Conservation (phyloP, 805 yeast species). For the Nakazawaea pomicola region DNA sequence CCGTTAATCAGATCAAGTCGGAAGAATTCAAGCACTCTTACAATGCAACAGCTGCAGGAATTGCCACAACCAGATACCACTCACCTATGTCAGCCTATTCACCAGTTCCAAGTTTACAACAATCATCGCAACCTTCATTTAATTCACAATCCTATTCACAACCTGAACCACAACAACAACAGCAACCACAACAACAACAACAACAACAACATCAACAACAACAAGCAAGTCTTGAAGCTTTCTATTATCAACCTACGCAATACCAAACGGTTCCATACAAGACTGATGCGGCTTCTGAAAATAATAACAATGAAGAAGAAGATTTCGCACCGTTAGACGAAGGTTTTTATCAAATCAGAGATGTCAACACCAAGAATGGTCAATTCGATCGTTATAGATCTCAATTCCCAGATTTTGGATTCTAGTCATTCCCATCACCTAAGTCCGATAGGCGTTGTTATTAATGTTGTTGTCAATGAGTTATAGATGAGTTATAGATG, state of each 20-base stretch:
- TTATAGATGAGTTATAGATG: too few species aligned
- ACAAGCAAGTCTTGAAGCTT: constrained; percentile 12
- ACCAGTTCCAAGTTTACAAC: constrained; percentile 19
- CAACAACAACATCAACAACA: constrained; percentile 12
- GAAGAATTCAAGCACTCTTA: background rate
- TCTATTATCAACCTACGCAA: constrained; percentile 12
- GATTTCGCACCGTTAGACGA: constrained; percentile 12
- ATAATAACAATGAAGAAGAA: background rate
- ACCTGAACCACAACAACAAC: constrained; percentile 2
- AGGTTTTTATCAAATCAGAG: constrained; percentile 11
- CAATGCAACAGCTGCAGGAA: background rate
- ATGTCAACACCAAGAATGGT: background rate
- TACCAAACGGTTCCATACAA: constrained; percentile 4
- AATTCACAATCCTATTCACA: too few species aligned
- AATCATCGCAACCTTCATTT: too few species aligned
- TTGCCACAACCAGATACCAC: background rate
- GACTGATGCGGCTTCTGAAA: background rate
- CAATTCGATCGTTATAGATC: constrained; percentile 1
- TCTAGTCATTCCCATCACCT: too few species aligned
- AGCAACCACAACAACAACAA: constrained; percentile 8
- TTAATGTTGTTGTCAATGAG: too few species aligned
- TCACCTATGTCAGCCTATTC: constrained; percentile 16
- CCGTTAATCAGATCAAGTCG: background rate
- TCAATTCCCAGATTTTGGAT: constrained; percentile 12
- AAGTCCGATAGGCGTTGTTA: too few species aligned